These are phyloP conservation scores for Leucocoprinus leucothites DNA, from an alignment of 768 basidiomycete species.

Conservation along the genomic window DNA sequence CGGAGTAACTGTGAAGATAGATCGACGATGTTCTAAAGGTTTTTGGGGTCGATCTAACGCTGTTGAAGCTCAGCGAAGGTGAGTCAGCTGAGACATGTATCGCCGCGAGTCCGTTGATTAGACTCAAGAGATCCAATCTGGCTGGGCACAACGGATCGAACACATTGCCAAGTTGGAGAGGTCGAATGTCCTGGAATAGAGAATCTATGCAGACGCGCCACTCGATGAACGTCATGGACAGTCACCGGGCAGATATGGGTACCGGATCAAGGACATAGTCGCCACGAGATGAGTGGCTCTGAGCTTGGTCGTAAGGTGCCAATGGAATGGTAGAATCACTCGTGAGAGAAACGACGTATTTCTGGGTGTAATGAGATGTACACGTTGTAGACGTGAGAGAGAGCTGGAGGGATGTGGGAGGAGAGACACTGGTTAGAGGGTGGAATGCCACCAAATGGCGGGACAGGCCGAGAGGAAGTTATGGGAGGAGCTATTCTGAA, in stretches of 20 bases:
- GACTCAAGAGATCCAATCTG: conserved; percentile 2
- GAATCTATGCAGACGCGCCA: neutral
- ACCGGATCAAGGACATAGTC: conserved; percentile 5
- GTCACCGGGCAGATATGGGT: neutral
- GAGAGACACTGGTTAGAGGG: conserved; percentile 9
- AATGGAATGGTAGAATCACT: neutral
- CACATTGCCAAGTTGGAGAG: neutral
- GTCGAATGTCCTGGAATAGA: neutral
- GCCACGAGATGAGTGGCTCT: neutral
- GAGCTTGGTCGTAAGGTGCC: conserved; percentile 5
- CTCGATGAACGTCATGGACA: conserved; percentile 3
- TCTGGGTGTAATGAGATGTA: conserved; percentile 10
- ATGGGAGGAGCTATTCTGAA: neutral
- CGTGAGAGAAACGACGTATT: conserved; percentile 16
- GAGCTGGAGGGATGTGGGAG: conserved; percentile 14
- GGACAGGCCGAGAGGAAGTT: conserved; percentile 2
- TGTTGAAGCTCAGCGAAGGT: neutral
- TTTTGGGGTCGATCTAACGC: conserved; percentile 1
- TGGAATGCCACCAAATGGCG: neutral
- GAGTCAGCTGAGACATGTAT: neutral
- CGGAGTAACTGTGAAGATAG: neutral
- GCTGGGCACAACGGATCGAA: neutral
- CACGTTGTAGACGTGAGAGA: conserved; percentile 16
- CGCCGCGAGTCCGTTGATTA: neutral
- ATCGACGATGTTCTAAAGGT: neutral